Evolutionary conservation across 176 grass and related monocot species (phyloP).

Genomic region (Carex myosuroides): DNA sequence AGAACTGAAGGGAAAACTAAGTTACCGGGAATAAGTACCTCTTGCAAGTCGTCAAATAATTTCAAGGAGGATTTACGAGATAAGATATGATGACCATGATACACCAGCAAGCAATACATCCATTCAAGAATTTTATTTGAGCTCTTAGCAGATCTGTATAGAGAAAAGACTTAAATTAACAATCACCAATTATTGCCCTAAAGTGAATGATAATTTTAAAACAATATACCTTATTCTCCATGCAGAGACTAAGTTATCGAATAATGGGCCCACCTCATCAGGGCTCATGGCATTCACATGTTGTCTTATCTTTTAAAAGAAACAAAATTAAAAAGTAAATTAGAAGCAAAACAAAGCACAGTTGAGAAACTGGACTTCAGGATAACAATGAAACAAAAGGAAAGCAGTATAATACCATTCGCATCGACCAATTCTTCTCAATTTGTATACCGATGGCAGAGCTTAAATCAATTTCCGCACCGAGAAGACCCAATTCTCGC

Average conservation of each 20-base stretch:
- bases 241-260: slow-evolving; percentile 54
- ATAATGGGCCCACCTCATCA: slow-evolving; percentile 59
- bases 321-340: neutral
- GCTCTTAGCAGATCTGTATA: slow-evolving; percentile 46
- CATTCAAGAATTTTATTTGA: slow-evolving; percentile 54
- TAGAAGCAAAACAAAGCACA: slow-evolving; percentile 7
- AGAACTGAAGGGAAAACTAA: neutral
- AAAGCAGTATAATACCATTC: slow-evolving; percentile 50
- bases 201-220: neutral
- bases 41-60: slow-evolving; percentile 42
- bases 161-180: slow-evolving; percentile 19
- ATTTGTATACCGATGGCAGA: slow-evolving; percentile 25
- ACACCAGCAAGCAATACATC: slow-evolving; percentile 74
- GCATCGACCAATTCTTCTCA: slow-evolving; percentile 36
- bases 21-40: slow-evolving; percentile 40
- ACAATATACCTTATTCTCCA: slow-evolving; percentile 61
- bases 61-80: slow-evolving; percentile 32
- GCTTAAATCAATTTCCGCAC: slow-evolving; percentile 25
- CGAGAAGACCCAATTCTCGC: slow-evolving; percentile 41
- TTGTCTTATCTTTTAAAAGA: slow-evolving; percentile 47
- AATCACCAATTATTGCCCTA: neutral
- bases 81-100: slow-evolving; percentile 56
- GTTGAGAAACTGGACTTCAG: slow-evolving; percentile 20
- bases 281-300: slow-evolving; percentile 57
- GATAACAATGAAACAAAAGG: slow-evolving; percentile 10